These are phyloP conservation scores for Stropharia rugosoannulata DNA, from an alignment of 768 basidiomycete species.

Conservation along the genomic window DNA sequence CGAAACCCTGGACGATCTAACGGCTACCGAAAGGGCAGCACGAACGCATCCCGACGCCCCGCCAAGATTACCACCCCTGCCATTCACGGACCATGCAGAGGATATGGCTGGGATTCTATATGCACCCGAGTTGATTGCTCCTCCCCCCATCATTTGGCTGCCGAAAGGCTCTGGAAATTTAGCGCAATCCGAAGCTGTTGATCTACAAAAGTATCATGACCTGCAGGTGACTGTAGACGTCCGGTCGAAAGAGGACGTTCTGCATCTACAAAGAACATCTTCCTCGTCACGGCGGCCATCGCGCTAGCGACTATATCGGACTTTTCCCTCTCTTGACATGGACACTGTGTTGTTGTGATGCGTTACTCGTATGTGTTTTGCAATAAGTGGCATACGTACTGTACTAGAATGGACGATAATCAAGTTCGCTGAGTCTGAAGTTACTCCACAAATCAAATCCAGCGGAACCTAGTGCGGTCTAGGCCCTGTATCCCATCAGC, in stretches of 20 bases:
- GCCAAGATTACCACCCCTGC: constrained; percentile 64
- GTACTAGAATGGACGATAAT: neutral
- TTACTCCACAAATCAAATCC: constrained; percentile 7
- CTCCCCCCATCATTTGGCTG: constrained; percentile 82
- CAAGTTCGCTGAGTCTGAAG: too few species aligned
- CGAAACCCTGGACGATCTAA: constrained; percentile 79
- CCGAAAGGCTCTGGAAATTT: constrained; percentile 76
- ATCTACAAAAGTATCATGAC: constrained; percentile 73
- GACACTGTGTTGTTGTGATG: neutral
- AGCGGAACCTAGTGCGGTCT: constrained; percentile 10
- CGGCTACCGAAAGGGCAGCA: constrained; percentile 75
- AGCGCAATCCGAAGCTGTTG: constrained; percentile 71
- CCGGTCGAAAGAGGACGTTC: constrained; percentile 51
- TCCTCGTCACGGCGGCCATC: constrained; percentile 31
- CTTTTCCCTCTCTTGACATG: neutral
- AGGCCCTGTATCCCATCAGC: constrained; percentile 10
- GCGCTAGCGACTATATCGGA: constrained; percentile 15
- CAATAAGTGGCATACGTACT: neutral
- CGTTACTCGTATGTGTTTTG: neutral
- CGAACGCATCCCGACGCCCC: constrained; percentile 78
- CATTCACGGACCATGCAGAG: constrained; percentile 75
- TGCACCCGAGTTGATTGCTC: constrained; percentile 78
- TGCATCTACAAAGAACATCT: constrained; percentile 31
- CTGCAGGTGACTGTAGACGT: constrained; percentile 72
- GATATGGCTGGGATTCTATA: constrained; percentile 79